Evolutionary conservation across 78 protist species (phyloP).

Genomic region (Emiliania huxleyi): DNA sequence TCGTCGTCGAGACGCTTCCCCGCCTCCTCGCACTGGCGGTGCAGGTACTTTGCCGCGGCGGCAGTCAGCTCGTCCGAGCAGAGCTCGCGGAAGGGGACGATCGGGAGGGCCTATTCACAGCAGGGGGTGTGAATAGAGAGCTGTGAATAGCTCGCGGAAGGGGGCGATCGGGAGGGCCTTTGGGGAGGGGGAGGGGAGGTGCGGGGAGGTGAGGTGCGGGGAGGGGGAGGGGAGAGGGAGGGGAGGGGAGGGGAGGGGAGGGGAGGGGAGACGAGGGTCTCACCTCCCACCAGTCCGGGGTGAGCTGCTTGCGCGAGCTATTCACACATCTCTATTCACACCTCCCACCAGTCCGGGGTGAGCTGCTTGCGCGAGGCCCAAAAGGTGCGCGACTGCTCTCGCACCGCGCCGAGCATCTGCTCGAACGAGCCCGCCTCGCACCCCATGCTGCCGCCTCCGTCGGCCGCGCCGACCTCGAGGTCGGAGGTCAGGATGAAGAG

Average conservation of each 20-base stretch:
- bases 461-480: neutral
- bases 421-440: neutral
- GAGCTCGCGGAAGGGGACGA: neutral
- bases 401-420: neutral
- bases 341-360: neutral
- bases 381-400: neutral
- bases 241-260: too few relatives aligned
- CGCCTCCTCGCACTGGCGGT: neutral
- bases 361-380: neutral
- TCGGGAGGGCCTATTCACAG: neutral
- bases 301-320: neutral
- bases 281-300: slow-evolving; percentile 1
- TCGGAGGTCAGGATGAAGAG: neutral
- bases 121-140: too few relatives aligned
- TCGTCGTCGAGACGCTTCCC: neutral
- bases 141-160: neutral
- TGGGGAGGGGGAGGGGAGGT: too few relatives aligned
- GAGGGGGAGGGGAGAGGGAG: too few relatives aligned
- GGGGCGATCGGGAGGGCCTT: neutral
- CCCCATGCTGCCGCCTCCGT: neutral
- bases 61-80: neutral
- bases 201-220: too few relatives aligned
- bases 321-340: too few relatives aligned
- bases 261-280: too few relatives aligned
- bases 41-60: neutral